These are phyloP conservation scores for Sesbania bispinosa DNA, from an alignment of 306 rosid species.

Conservation along the genomic window DNA sequence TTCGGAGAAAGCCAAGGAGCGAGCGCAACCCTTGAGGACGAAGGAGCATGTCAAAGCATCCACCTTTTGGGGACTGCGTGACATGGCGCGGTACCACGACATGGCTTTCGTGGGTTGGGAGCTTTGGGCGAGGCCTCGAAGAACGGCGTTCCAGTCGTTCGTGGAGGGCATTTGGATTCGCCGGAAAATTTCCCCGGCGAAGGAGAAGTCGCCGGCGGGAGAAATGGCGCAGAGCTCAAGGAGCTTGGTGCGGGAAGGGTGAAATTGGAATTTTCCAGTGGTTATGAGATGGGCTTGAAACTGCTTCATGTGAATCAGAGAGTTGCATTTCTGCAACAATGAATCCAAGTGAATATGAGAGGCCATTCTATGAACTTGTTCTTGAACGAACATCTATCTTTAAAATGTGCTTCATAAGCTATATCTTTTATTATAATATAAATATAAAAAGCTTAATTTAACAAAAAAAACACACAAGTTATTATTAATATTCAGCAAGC, in stretches of 20 bases:
- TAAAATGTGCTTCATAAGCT: too few species aligned
- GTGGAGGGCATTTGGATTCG: slow-evolving; percentile 55
- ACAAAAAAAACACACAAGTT: too few species aligned
- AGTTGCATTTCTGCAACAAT: slow-evolving; percentile 55
- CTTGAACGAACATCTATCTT: too few species aligned
- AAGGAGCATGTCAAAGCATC: slow-evolving; percentile 88
- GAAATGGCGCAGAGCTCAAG: slow-evolving; percentile 69
- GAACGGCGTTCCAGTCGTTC: slow-evolving; percentile 74
- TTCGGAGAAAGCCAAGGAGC: slow-evolving; percentile 61
- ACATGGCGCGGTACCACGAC: slow-evolving; percentile 53
- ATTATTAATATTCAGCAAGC: too few species aligned
- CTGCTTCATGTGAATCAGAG: slow-evolving; percentile 58
- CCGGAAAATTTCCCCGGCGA: slow-evolving; percentile 53
- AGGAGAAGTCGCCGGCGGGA: slow-evolving; percentile 51
- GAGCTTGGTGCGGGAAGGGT: slow-evolving; percentile 58
- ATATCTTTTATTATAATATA: too few species aligned
- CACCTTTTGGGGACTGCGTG: slow-evolving; percentile 33
- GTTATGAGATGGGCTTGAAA: slow-evolving; percentile 68
- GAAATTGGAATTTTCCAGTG: slow-evolving; percentile 54
- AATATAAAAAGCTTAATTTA: too few species aligned
- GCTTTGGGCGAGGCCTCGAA: slow-evolving; percentile 79
- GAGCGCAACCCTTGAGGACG: slow-evolving; percentile 80
- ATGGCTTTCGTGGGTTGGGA: slow-evolving; percentile 64
- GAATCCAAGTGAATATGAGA: slow-evolving; percentile 17
- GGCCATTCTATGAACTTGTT: slow-evolving; percentile 48